Evolutionary conservation across 805 yeast genomes (phyloP), one percentile per base, ranked within the genome.

Genomic region (Komagataella pastoris): DNA sequence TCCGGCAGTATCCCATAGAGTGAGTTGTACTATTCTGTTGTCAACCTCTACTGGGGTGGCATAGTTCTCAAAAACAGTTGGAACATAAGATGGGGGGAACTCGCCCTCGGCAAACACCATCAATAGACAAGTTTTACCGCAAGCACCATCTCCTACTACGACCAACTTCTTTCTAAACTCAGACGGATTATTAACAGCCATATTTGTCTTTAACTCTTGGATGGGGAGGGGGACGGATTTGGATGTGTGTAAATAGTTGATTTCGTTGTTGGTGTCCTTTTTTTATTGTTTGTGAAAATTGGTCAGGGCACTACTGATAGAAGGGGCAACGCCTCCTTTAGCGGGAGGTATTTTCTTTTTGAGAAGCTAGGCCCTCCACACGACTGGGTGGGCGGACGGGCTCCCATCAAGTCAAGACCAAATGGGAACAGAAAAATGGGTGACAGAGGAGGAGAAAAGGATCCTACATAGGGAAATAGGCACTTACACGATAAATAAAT

Each of bases 1-100:
- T 58, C 97, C 97, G 52, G 97, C 96, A 59, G 97, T 89, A 88
- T 89, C 97, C 97, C 97, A 89, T 59, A 89, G 75, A 6, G 96
- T 96, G 69, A 89, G 75, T 67, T 90, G 96, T 54, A 91, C 97
- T 66, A 86, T 80, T 70, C 91, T 85, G 50, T 95, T 95, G 61
- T 85, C 91, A 53, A 85, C 84, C 64, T 81, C 96, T 53, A 91
- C 97, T 67, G 89, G 97, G 48, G 97, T 95, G 61, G 91, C 97
- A 69, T 91, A 93, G 75, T 90, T 93, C 69, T 91, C 98, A 64
- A 91, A 91, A 55, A 91, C 98, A 21, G 97, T 88, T 64, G 97
- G 97, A 49, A 89, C 96, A 65, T 88, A 88, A 56, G 88, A 91
- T 68, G 88, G 95, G 54, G 96, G 97, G 76, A 88, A 89, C 58